A percentile compares a stretch with the other conserved stretches of the same genome.
These are phyloP conservation scores for Bacidia gigantensis DNA, from an alignment of 495 filamentous ascomycete genomes.

Conservation along the genomic window DNA sequence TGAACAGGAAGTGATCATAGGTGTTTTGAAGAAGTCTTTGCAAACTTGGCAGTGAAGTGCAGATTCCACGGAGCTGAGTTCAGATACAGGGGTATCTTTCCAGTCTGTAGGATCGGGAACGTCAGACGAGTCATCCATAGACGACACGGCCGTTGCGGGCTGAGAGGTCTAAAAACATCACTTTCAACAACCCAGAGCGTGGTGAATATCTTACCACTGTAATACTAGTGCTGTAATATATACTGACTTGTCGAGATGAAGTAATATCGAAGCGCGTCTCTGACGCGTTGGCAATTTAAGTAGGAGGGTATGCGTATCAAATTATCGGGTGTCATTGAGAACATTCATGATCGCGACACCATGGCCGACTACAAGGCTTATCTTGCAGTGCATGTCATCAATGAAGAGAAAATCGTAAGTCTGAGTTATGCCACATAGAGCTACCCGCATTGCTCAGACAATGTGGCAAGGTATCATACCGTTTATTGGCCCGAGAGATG, in stretches of 20 bases:
- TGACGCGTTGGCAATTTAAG: not conserved
- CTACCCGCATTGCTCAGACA: not conserved
- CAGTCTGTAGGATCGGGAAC: conserved; percentile 88
- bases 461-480: conserved; percentile 61
- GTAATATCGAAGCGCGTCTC: not conserved
- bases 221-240: not conserved
- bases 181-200: not conserved
- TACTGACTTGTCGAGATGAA: not conserved
- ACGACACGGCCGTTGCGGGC: not conserved
- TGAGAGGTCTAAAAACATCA: not conserved
- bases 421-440: not conserved
- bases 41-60: conserved; percentile 89
- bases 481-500: conserved; percentile 60
- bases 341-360: not conserved
- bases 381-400: conserved; percentile 61
- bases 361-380: conserved; percentile 48
- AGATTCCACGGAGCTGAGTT: conserved; percentile 64
- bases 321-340: not conserved
- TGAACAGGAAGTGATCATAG: conserved; percentile 85
- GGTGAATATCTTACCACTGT: not conserved
- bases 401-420: conserved; percentile 56
- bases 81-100: conserved; percentile 61
- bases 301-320: not conserved
- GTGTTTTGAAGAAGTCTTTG: conserved; percentile 90
- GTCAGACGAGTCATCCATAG: conserved; percentile 40